These are phyloP conservation scores for Sporothrix variecibatus DNA, from an alignment of 2,329 filamentous ascomycete genomes.

Conservation along the genomic window DNA sequence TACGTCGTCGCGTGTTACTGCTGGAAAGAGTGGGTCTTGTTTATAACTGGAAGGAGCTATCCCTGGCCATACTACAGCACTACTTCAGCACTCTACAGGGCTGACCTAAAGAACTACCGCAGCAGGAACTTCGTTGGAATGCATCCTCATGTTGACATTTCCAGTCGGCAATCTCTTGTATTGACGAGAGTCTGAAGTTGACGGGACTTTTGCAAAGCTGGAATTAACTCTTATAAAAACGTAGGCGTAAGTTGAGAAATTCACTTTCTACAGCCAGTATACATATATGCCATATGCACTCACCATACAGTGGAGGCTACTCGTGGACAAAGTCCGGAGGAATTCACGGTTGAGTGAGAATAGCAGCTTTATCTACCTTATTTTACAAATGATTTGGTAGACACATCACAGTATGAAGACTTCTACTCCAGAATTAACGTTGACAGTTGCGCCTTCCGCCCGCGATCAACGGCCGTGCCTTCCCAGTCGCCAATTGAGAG, in stretches of 20 bases:
- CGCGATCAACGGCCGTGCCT: background rate
- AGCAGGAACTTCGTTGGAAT: background rate
- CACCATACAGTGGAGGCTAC: too few relatives aligned
- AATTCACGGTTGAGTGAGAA: too few relatives aligned
- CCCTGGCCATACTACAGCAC: background rate
- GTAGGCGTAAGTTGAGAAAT: too few relatives aligned
- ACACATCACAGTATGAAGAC: background rate
- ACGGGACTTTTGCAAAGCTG: background rate
- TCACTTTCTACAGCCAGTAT: background rate
- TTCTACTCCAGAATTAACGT: background rate
- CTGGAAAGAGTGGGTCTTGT: constrained; percentile 12
- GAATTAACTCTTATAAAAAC: background rate
- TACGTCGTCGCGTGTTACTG: constrained; percentile 18
- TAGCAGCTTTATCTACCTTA: too few relatives aligned
- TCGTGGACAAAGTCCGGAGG: too few relatives aligned
- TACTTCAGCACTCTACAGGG: background rate
- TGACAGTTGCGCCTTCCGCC: background rate
- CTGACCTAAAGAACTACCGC: background rate
- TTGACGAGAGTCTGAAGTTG: too few relatives aligned
- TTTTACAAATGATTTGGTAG: background rate
- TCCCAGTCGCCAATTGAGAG: constrained; percentile 9
- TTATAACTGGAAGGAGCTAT: constrained; percentile 13
- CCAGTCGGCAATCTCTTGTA: background rate
- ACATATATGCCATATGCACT: too few relatives aligned
- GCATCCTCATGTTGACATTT: background rate